A percentile compares a stretch with the other conserved stretches of the same genome.
phyloP scores from a whole-genome alignment of 176 grass and related monocot species.

The Bromus sterilis region DNA sequence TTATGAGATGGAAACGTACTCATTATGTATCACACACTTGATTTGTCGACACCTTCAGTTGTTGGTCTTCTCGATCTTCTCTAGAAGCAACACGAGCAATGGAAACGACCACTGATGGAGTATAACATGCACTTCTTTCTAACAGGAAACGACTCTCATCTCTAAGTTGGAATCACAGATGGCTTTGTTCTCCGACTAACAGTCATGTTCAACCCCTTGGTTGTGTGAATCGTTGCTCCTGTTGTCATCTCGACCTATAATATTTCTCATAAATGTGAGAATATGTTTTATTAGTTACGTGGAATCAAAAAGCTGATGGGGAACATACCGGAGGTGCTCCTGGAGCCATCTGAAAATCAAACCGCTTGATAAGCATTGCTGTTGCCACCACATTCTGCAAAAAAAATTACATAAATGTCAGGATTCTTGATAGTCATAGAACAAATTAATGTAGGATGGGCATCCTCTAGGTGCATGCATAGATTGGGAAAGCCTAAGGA shows the following conservation, averaged over 20 bases:
- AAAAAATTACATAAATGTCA: slow-evolving; percentile 1
- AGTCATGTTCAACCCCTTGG: slow-evolving; percentile 77
- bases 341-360: slow-evolving; percentile 88
- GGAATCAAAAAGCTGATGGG: background rate
- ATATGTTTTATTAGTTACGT: background rate
- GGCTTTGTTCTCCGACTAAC: slow-evolving; percentile 59
- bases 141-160: slow-evolving; percentile 51
- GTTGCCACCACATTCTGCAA: slow-evolving; percentile 74
- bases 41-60: slow-evolving; percentile 29
- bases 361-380: slow-evolving; percentile 86
- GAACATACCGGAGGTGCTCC: slow-evolving; percentile 67
- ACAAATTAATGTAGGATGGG: background rate
- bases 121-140: slow-evolving; percentile 13
- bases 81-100: slow-evolving; percentile 24
- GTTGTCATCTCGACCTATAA: slow-evolving; percentile 93
- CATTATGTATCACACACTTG: slow-evolving; percentile 36
- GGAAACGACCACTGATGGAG: slow-evolving; percentile 11
- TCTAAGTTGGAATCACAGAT: slow-evolving; percentile 60
- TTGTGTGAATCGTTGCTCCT: slow-evolving; percentile 91
- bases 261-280: background rate
- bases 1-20: slow-evolving; percentile 14
- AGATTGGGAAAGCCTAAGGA: background rate
- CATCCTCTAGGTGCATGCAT: background rate
- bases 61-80: slow-evolving; percentile 60
- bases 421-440: background rate